Evolutionary conservation across 495 filamentous ascomycete genomes (phyloP).

Genomic region (Aspergillus bertholletiae): DNA sequence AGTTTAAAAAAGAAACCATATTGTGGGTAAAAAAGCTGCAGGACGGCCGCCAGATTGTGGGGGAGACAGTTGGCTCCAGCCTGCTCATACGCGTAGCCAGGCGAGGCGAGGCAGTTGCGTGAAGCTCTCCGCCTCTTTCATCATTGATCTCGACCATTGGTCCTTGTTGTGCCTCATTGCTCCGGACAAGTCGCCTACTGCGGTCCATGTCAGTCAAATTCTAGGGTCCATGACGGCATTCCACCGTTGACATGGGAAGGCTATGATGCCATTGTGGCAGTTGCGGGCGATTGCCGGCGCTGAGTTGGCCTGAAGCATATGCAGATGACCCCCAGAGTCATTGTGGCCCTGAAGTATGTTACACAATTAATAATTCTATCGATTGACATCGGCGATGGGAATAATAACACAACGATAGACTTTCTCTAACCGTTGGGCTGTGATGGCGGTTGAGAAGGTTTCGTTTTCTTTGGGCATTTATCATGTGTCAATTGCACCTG

Average conservation of each 20-base stretch:
- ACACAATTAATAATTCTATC: neutral
- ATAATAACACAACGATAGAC: neutral
- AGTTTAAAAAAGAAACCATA: neutral
- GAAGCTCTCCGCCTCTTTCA: neutral
- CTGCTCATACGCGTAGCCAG: neutral
- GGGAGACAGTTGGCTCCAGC: conserved; percentile 2
- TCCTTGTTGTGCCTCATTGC: neutral
- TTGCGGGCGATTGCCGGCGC: neutral
- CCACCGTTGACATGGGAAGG: neutral
- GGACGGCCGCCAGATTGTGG: neutral
- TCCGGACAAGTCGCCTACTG: neutral
- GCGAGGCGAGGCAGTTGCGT: neutral
- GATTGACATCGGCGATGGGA: neutral
- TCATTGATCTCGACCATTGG: neutral
- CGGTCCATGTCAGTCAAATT: neutral
- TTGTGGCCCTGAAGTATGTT: neutral
- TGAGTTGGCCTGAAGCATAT: neutral
- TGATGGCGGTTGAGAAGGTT: too few relatives aligned
- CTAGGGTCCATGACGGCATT: neutral
- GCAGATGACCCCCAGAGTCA: neutral
- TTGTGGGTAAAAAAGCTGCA: neutral
- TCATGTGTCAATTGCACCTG: neutral
- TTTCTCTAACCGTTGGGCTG: neutral
- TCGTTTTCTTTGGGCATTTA: too few relatives aligned
- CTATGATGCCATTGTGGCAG: neutral